Evolutionary conservation across 192 early-diverging fungal genomes (phyloP).

Genomic region (Pilaira anomala): DNA sequence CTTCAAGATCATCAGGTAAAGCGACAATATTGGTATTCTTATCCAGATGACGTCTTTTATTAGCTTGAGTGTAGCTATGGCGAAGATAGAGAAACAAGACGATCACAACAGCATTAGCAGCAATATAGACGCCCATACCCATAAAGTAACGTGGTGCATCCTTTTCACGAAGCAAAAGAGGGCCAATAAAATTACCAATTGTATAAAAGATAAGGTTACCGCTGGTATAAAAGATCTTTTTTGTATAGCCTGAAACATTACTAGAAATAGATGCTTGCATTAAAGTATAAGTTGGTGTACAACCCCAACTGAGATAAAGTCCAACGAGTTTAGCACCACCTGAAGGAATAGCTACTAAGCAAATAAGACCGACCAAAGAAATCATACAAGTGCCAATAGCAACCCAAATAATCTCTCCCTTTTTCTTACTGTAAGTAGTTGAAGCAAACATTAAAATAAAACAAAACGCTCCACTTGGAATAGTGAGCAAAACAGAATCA

Average conservation of each 20-base stretch:
- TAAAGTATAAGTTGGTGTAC: slow-evolving; percentile 8
- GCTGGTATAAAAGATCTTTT: slow-evolving; percentile 26
- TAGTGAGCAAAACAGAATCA: slow-evolving; percentile 10
- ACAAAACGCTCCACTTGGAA: not conserved
- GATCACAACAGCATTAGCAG: slow-evolving; percentile 7
- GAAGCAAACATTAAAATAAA: not conserved
- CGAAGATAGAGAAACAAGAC: slow-evolving; percentile 4
- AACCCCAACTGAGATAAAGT: slow-evolving; percentile 17
- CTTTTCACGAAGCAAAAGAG: slow-evolving; percentile 3
- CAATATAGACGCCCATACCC: slow-evolving; percentile 17
- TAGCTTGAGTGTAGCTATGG: slow-evolving; percentile 1
- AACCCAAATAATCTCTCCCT: not conserved
- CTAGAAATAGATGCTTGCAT: not conserved
- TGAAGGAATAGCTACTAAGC: not conserved
- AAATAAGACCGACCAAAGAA: not conserved
- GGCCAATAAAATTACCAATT: slow-evolving; percentile 21
- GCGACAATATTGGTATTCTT: not conserved
- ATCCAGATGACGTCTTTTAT: not conserved
- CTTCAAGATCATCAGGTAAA: not conserved
- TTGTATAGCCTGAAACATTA: slow-evolving; percentile 30
- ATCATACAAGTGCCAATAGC: not conserved
- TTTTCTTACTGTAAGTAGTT: not conserved
- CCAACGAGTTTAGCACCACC: not conserved
- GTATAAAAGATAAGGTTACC: slow-evolving; percentile 10
- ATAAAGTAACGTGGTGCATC: slow-evolving; percentile 24